Base-by-base conservation (phyloP, 192 early-diverging fungal genomes). In the Linnemannia exigua region DNA sequence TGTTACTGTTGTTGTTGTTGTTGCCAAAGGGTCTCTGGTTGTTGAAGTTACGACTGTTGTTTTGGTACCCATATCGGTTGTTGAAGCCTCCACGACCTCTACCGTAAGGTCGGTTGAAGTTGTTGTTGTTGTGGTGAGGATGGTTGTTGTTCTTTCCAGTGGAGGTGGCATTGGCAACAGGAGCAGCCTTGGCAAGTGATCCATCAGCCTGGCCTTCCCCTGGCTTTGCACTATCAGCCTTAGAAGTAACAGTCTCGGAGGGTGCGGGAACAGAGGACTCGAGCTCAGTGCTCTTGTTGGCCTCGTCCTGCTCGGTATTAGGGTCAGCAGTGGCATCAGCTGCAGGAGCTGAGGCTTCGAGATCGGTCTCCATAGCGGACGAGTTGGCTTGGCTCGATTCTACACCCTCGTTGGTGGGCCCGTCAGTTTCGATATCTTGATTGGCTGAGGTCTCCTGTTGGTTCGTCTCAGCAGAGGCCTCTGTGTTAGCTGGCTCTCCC, bases 291-390 rank as follows among this genome's bases (percentile, higher is more conserved):
- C 58, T 76, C n/a, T 74, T 74, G 38, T 83, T 70, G 46, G 48
- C 71, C 9, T 54, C 71, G 31, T 83, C 81, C 28, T 72, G 58
- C 48, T 77, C 74, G 25, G 74, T 82, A 38, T 82, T 76, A 37
- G 47, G 80, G 76, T 82, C 80, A 52, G 44, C 37, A 17, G 74
- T 19, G 8, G 48, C 67, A 20, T 8, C 33, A 0, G 51, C 44
- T 14, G 25, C 31, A 28, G 75, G 58, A 28, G n/a, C 61, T 54
- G 35, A 28, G 69, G 15, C 33, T 17, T 31, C 69, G 31, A 51
- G 73, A 71, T 79, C 77, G 15, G 77, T 72, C 33, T 79, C 77
- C 70, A 79, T 79, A 15, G 77, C 50, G 4, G 70, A 72, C 12
- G 6, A 48, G 58, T 50, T 72, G 38, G 54, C 52, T 22, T 36